Evolutionary conservation across 148 eudicot species (phyloP).

Genomic region (Oxyria digyna): DNA sequence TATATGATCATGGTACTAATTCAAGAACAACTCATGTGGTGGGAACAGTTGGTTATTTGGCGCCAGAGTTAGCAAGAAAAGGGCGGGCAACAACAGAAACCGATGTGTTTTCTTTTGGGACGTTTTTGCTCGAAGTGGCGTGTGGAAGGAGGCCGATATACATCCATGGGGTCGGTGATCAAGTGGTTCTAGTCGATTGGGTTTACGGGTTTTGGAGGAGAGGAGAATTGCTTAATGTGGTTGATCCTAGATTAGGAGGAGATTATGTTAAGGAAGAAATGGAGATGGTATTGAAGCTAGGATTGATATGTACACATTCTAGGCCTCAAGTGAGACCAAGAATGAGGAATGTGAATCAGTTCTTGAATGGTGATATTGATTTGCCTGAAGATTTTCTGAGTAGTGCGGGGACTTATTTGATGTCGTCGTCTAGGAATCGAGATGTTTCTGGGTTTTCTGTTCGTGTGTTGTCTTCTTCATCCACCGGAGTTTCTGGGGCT

Average conservation of each 20-base stretch:
- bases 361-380: constrained; percentile 6
- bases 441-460: background rate
- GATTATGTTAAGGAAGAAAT: constrained; percentile 14
- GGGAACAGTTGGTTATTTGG: constrained; percentile 6
- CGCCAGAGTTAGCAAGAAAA: constrained; percentile 5
- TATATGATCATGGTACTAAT: background rate
- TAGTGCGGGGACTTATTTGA: background rate
- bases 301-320: constrained; percentile 22
- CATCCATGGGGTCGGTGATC: background rate
- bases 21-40: background rate
- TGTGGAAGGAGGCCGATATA: constrained; percentile 8
- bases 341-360: constrained; percentile 25
- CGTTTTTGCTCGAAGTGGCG: constrained; percentile 6
- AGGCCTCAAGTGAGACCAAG: constrained; percentile 21
- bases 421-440: background rate
- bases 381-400: background rate
- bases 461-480: background rate
- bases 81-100: background rate
- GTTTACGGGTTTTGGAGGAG: constrained; percentile 17
- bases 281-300: constrained; percentile 25
- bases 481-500: background rate
- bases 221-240: constrained; percentile 17
- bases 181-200: background rate
- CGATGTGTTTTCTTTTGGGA: constrained; percentile 7
- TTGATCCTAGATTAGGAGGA: constrained; percentile 22